These are phyloP conservation scores for Themeda triandra DNA, from an alignment of 176 grass and related monocot genomes.

Conservation along the genomic window DNA sequence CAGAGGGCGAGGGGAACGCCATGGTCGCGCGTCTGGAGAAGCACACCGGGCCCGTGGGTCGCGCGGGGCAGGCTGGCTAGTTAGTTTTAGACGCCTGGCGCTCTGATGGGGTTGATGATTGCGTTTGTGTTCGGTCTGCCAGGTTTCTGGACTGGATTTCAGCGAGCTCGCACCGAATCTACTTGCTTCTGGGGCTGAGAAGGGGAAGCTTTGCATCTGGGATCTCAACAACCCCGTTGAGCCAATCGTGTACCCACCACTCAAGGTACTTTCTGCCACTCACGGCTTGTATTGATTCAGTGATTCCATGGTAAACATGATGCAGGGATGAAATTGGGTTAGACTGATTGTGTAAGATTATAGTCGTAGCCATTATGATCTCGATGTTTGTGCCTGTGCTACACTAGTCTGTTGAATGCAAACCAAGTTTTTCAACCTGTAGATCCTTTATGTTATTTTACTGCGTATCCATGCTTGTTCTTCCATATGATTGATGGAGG, in stretches of 20 bases:
- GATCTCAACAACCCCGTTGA: constrained; percentile 81
- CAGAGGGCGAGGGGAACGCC: constrained; percentile 49
- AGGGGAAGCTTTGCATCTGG: constrained; percentile 93
- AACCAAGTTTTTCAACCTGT: background rate
- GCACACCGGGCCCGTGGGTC: constrained; percentile 73
- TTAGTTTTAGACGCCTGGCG: too few relatives aligned
- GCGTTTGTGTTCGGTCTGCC: background rate
- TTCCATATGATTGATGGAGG: background rate
- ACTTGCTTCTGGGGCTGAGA: constrained; percentile 85
- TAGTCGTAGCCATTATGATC: background rate
- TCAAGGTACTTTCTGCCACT: constrained; percentile 74
- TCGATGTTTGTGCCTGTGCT: background rate
- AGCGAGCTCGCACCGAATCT: constrained; percentile 36
- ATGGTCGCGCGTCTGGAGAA: constrained; percentile 84
- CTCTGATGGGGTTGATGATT: too few relatives aligned
- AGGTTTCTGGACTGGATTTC: too few relatives aligned
- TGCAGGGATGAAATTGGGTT: background rate
- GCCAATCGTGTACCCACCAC: constrained; percentile 63
- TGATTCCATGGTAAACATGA: background rate
- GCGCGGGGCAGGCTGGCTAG: background rate
- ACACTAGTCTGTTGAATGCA: background rate
- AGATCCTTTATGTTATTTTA: background rate
- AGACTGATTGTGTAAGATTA: background rate
- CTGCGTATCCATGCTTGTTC: background rate
- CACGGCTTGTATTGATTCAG: too few relatives aligned